phyloP scores from a whole-genome alignment of 495 filamentous ascomycete species.

The Penicillium lagena region DNA sequence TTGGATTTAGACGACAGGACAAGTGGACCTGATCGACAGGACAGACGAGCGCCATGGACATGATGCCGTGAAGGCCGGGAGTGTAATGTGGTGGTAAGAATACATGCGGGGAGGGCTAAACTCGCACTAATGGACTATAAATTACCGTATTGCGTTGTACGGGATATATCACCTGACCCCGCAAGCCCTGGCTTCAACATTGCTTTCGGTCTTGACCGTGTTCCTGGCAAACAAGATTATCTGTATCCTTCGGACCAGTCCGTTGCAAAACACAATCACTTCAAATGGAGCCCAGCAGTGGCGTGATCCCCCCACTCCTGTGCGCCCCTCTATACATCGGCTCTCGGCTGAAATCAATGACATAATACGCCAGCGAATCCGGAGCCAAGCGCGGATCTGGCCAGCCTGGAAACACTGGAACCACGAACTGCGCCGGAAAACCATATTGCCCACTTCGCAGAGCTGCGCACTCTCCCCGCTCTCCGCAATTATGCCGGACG shows the following conservation, averaged over 20 bases:
- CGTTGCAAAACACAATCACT: too few species aligned
- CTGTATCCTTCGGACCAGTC: too few species aligned
- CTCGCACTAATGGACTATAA: too few species aligned
- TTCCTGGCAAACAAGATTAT: too few species aligned
- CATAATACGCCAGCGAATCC: slow-evolving; percentile 15
- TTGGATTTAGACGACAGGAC: background rate
- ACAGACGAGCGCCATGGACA: too few species aligned
- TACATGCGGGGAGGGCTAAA: slow-evolving; percentile 8
- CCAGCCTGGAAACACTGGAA: background rate
- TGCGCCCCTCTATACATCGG: slow-evolving; percentile 4
- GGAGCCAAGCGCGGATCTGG: background rate
- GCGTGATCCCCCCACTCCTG: slow-evolving; percentile 10
- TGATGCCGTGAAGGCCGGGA: too few species aligned
- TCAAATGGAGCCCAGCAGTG: background rate
- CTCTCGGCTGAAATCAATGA: slow-evolving; percentile 15
- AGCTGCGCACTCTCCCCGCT: background rate
- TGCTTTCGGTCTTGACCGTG: too few species aligned
- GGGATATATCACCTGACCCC: too few species aligned
- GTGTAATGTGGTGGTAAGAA: background rate
- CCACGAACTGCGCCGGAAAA: slow-evolving; percentile 4
- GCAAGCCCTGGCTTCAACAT: too few species aligned
- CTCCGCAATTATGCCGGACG: slow-evolving; percentile 5
- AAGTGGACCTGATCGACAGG: too few species aligned
- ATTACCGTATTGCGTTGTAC: too few species aligned
- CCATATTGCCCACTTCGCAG: background rate